phyloP scores from a whole-genome alignment of 352 stramenopile species.

The Phytophthora hybrid region DNA sequence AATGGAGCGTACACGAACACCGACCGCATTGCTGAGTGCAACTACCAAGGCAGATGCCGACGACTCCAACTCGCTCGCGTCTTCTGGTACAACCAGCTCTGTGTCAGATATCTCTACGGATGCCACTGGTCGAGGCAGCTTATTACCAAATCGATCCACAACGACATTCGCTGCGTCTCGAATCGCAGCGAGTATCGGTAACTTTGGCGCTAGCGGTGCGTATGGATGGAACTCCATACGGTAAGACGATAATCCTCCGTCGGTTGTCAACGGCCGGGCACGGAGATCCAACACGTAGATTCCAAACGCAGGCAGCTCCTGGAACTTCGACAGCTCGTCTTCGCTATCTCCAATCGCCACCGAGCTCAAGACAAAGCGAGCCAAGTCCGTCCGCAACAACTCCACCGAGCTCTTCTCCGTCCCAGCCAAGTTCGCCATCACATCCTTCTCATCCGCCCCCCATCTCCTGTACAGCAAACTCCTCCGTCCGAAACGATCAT shows the following conservation, averaged over 20 bases:
- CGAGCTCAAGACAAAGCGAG: slow-evolving; percentile 52
- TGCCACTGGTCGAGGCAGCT: slow-evolving; percentile 28
- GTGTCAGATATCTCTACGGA: neutral
- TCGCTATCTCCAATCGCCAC: slow-evolving; percentile 47
- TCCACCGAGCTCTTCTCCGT: slow-evolving; percentile 7
- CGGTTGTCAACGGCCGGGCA: neutral
- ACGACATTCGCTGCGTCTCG: neutral
- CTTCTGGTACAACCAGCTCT: neutral
- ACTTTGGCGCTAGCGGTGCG: slow-evolving; percentile 16
- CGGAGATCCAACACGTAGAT: slow-evolving; percentile 77
- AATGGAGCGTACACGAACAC: slow-evolving; percentile 79
- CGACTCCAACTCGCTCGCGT: slow-evolving; percentile 21
- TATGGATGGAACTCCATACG: slow-evolving; percentile 56
- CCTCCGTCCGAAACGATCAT: slow-evolving; percentile 91
- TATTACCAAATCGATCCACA: slow-evolving; percentile 46
- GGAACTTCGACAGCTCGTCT: slow-evolving; percentile 32
- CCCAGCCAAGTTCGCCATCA: slow-evolving; percentile 37
- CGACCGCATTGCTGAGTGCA: slow-evolving; percentile 84
- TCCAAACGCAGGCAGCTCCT: slow-evolving; percentile 82
- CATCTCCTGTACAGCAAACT: slow-evolving; percentile 84
- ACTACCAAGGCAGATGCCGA: slow-evolving; percentile 59
- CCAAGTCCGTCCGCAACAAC: slow-evolving; percentile 30
- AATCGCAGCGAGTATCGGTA: neutral
- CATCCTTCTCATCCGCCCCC: slow-evolving; percentile 16
- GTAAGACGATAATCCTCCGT: slow-evolving; percentile 9